Percentiles rank a stretch among this genome's conserved stretches.
phyloP scores from a whole-genome alignment of 1,284 basidiomycete species.

The Taiwanofungus camphoratus region DNA sequence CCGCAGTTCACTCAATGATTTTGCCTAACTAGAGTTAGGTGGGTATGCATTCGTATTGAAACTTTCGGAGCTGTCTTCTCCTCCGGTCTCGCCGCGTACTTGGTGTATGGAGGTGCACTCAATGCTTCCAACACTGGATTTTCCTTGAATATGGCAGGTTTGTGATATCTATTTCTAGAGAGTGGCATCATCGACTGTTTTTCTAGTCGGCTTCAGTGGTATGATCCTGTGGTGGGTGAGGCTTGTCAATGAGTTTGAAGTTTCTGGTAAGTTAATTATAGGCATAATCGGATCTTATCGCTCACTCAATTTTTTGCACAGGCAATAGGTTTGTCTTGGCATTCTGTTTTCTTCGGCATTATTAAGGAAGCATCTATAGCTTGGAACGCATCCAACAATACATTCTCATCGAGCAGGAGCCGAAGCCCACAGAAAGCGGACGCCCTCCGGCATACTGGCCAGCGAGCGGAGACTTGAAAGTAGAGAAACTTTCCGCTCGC shows the following conservation, averaged over 20 bases:
- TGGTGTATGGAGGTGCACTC: conserved; percentile 35
- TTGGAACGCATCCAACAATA: conserved; percentile 54
- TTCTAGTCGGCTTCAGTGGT: conserved; percentile 45
- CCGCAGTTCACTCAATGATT: conserved; percentile 4
- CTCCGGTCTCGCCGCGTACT: conserved; percentile 44
- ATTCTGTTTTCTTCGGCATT: no score
- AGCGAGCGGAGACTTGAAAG: conserved; percentile 58
- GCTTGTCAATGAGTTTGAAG: conserved; percentile 53
- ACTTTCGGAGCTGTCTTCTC: conserved; percentile 43
- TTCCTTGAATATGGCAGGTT: conserved; percentile 42
- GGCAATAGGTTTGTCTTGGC: conserved; percentile 38
- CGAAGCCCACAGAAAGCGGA: conserved; percentile 40
- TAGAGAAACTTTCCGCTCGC: conserved; percentile 56
- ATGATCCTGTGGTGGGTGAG: conserved; percentile 53
- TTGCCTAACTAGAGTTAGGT: conserved; percentile 7
- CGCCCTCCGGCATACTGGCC: conserved; percentile 77
- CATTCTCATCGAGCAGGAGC: conserved; percentile 71
- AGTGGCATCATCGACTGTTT: not conserved
- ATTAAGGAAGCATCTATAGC: conserved; percentile 4
- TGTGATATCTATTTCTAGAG: conserved; percentile 3
- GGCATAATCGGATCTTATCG: not conserved
- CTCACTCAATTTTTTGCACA: conserved; percentile 22
- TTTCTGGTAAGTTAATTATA: conserved; percentile 37
- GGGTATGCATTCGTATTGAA: conserved; percentile 34
- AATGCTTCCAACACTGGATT: conserved; percentile 39